These are phyloP conservation scores for Solanum piurae DNA, from an alignment of 257 asterid genomes.

Conservation along the genomic window DNA sequence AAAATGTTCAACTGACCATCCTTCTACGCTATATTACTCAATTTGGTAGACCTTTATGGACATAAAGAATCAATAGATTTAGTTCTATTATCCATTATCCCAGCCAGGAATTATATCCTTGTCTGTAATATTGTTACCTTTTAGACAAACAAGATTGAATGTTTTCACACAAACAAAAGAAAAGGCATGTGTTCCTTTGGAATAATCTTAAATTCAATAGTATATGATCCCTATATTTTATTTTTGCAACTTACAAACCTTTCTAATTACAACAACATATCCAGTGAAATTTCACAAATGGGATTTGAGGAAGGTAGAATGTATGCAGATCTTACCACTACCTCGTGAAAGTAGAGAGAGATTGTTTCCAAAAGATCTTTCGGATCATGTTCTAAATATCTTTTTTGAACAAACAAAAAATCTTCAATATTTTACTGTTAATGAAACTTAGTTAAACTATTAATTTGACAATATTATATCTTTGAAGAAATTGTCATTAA, in stretches of 20 bases:
- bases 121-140: neutral
- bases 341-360: neutral
- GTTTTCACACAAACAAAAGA: neutral
- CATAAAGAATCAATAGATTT: too few species aligned
- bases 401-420: neutral
- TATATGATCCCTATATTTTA: neutral
- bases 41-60: too few species aligned
- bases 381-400: too few species aligned
- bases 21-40: too few species aligned
- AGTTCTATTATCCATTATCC: too few species aligned
- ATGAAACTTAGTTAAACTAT: neutral
- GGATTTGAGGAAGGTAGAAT: too few species aligned
- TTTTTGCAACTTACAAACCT: neutral
- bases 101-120: too few species aligned
- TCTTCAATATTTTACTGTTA: neutral
- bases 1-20: too few species aligned
- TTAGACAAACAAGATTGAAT: neutral
- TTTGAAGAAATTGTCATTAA: neutral
- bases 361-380: too few species aligned
- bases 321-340: neutral
- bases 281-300: neutral
- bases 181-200: neutral
- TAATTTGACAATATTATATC: neutral
- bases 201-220: neutral
- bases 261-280: too few species aligned